A percentile compares a stretch with the other conserved stretches of the same genome.
These are phyloP conservation scores for Misopates orontium DNA, from an alignment of 257 asterid species.

Conservation along the genomic window DNA sequence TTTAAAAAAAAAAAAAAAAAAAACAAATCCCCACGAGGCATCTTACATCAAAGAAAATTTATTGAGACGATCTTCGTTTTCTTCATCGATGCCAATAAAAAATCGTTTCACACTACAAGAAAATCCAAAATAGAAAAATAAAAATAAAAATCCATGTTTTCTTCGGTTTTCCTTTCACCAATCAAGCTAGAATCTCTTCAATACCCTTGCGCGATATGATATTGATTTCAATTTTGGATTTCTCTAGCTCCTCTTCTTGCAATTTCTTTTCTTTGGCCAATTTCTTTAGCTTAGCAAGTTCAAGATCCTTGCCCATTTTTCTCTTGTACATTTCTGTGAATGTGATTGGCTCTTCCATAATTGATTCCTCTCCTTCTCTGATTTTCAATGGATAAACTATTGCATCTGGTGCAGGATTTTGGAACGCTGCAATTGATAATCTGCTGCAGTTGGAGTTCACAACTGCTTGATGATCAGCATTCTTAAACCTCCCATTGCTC, in stretches of 20 bases:
- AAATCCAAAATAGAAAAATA: too few species aligned
- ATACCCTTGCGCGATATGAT: constrained; percentile 25
- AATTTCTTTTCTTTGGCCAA: constrained; percentile 44
- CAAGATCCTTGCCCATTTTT: constrained; percentile 82
- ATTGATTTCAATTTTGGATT: constrained; percentile 31
- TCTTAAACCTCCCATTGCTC: constrained; percentile 95
- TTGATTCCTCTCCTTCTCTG: constrained; percentile 53
- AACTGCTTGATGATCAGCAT: constrained; percentile 89
- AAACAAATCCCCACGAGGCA: too few species aligned
- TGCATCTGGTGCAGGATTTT: constrained; percentile 79
- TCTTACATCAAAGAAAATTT: too few species aligned
- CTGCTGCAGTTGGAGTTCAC: constrained; percentile 76
- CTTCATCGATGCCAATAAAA: too few species aligned
- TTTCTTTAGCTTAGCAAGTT: constrained; percentile 62
- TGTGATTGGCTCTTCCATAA: constrained; percentile 56
- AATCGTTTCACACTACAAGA: too few species aligned
- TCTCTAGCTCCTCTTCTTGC: constrained; percentile 33
- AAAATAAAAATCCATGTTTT: too few species aligned
- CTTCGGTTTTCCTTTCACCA: too few species aligned
- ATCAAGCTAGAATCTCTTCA: constrained; percentile 47
- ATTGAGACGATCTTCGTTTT: too few species aligned
- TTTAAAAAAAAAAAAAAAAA: too few species aligned
- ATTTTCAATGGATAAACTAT: constrained; percentile 62
- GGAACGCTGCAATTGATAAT: constrained; percentile 79
- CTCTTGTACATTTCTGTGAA: constrained; percentile 74